Base-by-base conservation (phyloP, 352 stramenopile genomes). In the Globisporangium cederbergense region DNA sequence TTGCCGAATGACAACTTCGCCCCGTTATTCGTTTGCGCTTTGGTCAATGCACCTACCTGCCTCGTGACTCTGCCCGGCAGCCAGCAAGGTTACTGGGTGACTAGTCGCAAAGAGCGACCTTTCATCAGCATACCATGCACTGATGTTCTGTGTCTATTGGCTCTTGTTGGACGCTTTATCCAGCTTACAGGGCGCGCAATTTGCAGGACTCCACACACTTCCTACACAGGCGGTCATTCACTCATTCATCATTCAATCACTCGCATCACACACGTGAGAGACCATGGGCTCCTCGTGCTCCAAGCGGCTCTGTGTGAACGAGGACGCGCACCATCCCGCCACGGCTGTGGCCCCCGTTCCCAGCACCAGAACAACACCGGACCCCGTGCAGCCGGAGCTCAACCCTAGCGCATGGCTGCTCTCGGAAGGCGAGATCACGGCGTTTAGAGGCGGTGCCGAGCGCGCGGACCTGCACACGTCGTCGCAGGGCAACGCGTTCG, bases 321-420 rank as follows among this genome's bases (percentile, higher is more conserved):
- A 57, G 42, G n/a, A n/a, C 20, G 32, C 53, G 40, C 43, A 36
- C 16, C 54, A 14, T 30, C 28, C 16, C 45, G 34, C 28, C 1
- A n/a, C 18, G 43, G 32, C 32, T 2, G 5, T 28, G 2, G 2
- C 32, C 2, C 14, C 22, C n/a, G 20, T 49, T 18, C 30, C 28
- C 9, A 42, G 18, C 56, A 54, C 45, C 16, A 4, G 34, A 5
- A 20, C 30, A 0, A 32, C 58, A 0, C 43, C 43, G 9, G 51
- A 36, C 40, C 59, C 22, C 1, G 20, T 62, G 22, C 64, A 70
- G 38, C 64, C 64, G 13, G 51, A 61, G 60, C 64, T 70, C 43
- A 34, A 70, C 5, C 30, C 64, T 2, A 13, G 32, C 22, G 38
- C 53, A 13, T 70, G 64, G 64, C 52, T 70, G 18, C 53, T 67